Evolutionary conservation across 768 basidiomycete genomes (phyloP).

Genomic region (Boletus rubroflammeus): DNA sequence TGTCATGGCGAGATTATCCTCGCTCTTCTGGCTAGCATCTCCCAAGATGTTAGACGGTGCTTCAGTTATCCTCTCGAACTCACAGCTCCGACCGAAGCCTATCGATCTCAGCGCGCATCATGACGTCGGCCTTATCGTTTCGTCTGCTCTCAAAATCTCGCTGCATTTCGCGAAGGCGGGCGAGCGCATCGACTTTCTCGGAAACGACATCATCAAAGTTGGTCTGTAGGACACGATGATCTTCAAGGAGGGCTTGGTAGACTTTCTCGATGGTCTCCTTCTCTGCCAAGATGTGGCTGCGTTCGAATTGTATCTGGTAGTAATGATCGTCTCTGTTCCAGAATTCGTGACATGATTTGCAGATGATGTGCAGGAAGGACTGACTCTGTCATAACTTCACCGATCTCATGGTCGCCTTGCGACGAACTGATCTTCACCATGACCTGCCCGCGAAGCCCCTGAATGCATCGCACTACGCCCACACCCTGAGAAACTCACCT

Average conservation of each 20-base stretch:
- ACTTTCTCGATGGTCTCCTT: conserved; percentile 85
- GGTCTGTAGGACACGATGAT: conserved; percentile 71
- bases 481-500: conserved; percentile 46
- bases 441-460: conserved; percentile 42
- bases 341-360: conserved; percentile 9
- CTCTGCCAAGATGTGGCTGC: conserved; percentile 71
- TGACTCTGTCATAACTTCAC: conserved; percentile 76
- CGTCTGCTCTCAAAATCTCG: conserved; percentile 58
- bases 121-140: conserved; percentile 71
- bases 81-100: conserved; percentile 79
- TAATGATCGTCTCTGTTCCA: conserved; percentile 77
- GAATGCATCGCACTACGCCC: not conserved
- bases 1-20: conserved; percentile 81
- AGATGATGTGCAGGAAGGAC: conserved; percentile 28
- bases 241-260: conserved; percentile 71
- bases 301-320: conserved; percentile 79
- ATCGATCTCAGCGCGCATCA: conserved; percentile 79
- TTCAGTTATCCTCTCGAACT: conserved; percentile 35
- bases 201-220: conserved; percentile 70
- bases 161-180: conserved; percentile 56
- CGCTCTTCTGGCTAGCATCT: conserved; percentile 79
- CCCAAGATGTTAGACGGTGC: conserved; percentile 26
- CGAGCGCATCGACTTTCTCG: conserved; percentile 74
- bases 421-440: conserved; percentile 68
- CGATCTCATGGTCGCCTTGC: conserved; percentile 44